Evolutionary conservation across 1,139 yeast species (phyloP), one percentile per base, ranked within the genome.

Genomic region (Yamadazyma aaseri): DNA sequence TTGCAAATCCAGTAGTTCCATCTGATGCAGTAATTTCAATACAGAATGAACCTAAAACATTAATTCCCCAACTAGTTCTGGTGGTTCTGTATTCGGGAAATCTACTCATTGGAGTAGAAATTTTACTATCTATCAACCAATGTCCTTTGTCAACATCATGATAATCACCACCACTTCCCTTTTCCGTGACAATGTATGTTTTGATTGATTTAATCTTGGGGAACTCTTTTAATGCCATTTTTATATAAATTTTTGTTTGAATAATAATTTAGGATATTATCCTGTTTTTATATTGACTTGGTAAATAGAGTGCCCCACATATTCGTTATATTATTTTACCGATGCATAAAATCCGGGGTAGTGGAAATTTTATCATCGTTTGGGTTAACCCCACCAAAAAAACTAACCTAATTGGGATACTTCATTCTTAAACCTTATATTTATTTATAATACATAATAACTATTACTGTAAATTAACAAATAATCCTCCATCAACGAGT

Each of bases 1-100:
- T 70, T 17, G 75, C 74, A 38, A 69, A 67, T 17, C 76, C 76
- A 32, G 53, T 65, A 10, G 72, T 61, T 31, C 76, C 76, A 42
- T 70, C 73, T 12, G 63, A 54, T 23, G 76, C 71, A 45, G 62
- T 70, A 31, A 71, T 56, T 44, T 70, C 75, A 33, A 70, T 68
- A 51, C 70, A 67, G 51, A 70, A 69, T 5, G 75, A 69, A n/a
- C 75, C 76, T 32, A 70, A 50, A 7, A 71, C 76, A 45, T 70
- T 70, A 54, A 70, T 66, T 35, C 76, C 76, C 72, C 74, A 70
- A 32, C 67, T 58, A 13, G 68, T 63, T 46, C 76, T 56, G 12
- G 70, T 62, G 20, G 56, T 52, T 41, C 71, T 53, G 53, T 65
- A 69, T 33, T 65, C 71, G 14, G 63, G 62, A 49, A 58, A 69